Percentiles rank a stretch among this genome's conserved stretches.
phyloP scores from a whole-genome alignment of 1,139 yeast species.

The Kurtzmaniella natalensis region DNA sequence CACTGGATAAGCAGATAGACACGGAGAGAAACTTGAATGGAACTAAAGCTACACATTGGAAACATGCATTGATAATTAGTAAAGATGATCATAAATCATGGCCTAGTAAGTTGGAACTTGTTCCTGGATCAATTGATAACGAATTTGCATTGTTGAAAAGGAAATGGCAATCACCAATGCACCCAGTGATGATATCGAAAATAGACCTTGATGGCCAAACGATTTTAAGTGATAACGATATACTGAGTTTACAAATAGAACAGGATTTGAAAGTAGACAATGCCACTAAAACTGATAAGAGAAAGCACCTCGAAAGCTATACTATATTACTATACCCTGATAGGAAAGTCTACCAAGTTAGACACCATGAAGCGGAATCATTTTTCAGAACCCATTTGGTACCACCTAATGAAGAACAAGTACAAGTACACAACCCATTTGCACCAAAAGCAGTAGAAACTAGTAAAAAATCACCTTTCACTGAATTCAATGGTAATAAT shows the following conservation, averaged over 20 bases:
- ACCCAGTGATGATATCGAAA: constrained; percentile 53
- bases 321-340: constrained; percentile 53
- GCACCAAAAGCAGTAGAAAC: constrained; percentile 1
- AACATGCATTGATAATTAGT: constrained; percentile 52
- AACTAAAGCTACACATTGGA: constrained; percentile 50
- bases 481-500: not conserved
- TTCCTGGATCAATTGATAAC: constrained; percentile 39
- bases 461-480: not conserved
- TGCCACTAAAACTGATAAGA: not conserved
- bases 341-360: constrained; percentile 33
- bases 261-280: not conserved
- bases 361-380: constrained; percentile 23
- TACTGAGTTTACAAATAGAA: too few species aligned
- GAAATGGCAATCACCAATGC: constrained; percentile 30
- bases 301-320: too few species aligned
- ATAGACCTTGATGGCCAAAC: constrained; percentile 9
- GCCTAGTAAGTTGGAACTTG: constrained; percentile 55
- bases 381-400: constrained; percentile 42
- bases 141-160: constrained; percentile 28
- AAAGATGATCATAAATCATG: constrained; percentile 32
- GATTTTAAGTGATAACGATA: constrained; percentile 7
- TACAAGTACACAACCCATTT: constrained; percentile 32
- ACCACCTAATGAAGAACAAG: constrained; percentile 19
- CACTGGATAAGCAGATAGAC: constrained; percentile 40
- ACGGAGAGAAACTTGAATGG: constrained; percentile 32